Evolutionary conservation across 2,329 filamentous ascomycete genomes (phyloP).

Genomic region (Penicillium crustosum): DNA sequence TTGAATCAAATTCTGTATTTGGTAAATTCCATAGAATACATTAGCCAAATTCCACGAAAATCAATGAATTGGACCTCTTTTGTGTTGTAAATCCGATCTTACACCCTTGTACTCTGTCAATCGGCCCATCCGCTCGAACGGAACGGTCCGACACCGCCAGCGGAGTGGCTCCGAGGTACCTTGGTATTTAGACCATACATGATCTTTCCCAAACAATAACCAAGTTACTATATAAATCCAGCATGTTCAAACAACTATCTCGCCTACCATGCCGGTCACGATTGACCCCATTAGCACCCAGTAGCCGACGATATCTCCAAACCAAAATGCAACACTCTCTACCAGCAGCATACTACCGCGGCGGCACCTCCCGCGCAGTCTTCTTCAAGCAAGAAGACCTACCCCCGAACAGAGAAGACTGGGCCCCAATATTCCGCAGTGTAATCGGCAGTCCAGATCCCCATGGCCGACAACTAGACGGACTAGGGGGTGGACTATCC

Average conservation of each 20-base stretch:
- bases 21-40: too few relatives aligned
- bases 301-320: slow-evolving; percentile 4
- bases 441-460: slow-evolving; percentile 66
- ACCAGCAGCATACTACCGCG: slow-evolving; percentile 62
- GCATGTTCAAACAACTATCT: slow-evolving; percentile 5
- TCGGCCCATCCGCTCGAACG: background rate
- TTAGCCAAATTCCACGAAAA: too few relatives aligned
- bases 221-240: background rate
- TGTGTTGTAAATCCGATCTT: background rate
- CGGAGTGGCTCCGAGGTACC: slow-evolving; percentile 1
- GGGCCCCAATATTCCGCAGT: slow-evolving; percentile 57
- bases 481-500: slow-evolving; percentile 68
- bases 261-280: background rate
- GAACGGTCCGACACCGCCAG: slow-evolving; percentile 4
- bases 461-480: slow-evolving; percentile 68
- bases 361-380: slow-evolving; percentile 68
- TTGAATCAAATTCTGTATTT: too few relatives aligned
- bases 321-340: slow-evolving; percentile 36
- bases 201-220: background rate
- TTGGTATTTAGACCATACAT: background rate
- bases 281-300: background rate
- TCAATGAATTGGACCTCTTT: too few relatives aligned
- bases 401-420: slow-evolving; percentile 47
- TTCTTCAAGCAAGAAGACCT: slow-evolving; percentile 58
- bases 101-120: background rate